Conservation (phyloP, 371 early-diverging fungal species). For the Apophysomyces variabilis region DNA sequence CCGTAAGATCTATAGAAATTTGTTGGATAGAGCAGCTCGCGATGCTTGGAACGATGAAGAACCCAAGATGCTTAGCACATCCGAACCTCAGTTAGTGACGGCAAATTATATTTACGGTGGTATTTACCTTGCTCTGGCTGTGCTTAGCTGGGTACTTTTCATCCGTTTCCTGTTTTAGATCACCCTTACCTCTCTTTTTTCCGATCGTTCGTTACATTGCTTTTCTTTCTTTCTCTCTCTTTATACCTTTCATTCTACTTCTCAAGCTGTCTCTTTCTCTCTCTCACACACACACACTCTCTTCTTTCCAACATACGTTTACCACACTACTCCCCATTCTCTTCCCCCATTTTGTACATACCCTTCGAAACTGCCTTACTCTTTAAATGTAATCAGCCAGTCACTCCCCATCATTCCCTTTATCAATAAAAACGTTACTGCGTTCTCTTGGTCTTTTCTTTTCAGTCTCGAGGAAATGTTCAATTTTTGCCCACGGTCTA, state of each 20-base stretch:
- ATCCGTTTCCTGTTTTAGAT: slow-evolving; percentile 32
- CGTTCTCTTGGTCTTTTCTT: too few relatives aligned
- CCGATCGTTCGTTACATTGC: background rate
- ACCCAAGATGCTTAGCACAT: background rate
- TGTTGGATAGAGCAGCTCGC: slow-evolving; percentile 44
- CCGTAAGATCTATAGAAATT: slow-evolving; percentile 43
- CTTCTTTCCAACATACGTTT: background rate
- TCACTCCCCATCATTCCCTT: too few relatives aligned
- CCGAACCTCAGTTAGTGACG: slow-evolving; percentile 8
- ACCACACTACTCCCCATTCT: too few relatives aligned
- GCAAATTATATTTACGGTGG: slow-evolving; percentile 57
- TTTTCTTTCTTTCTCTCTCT: background rate
- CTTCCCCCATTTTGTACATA: too few relatives aligned
- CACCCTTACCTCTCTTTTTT: background rate
- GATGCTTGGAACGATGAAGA: slow-evolving; percentile 18
- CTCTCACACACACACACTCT: background rate
- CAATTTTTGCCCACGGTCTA: too few relatives aligned
- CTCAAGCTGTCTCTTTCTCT: background rate
- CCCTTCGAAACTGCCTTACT: too few relatives aligned
- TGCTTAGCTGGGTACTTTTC: slow-evolving; percentile 60
- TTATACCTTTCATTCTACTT: background rate
- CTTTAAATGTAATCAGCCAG: too few relatives aligned
- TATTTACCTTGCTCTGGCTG: slow-evolving; percentile 36
- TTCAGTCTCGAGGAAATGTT: too few relatives aligned
- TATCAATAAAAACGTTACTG: too few relatives aligned